Conservation (phyloP, 176 grass and related monocot genomes). For the Musa troglodytarum region DNA sequence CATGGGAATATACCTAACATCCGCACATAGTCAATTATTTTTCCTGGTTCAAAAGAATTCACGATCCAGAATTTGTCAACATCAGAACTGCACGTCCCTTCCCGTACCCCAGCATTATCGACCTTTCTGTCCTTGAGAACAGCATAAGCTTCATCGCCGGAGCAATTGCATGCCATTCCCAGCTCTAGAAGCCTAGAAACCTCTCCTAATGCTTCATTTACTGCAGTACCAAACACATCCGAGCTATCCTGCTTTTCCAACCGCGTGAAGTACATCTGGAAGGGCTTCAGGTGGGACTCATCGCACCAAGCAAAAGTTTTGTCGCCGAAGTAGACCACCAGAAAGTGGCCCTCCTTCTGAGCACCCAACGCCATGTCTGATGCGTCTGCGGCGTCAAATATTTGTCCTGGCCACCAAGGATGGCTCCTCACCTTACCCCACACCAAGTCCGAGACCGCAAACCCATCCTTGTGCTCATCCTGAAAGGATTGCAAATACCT, state of each 20-base stretch:
- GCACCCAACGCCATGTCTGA: slow-evolving; percentile 28
- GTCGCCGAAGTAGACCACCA: slow-evolving; percentile 69
- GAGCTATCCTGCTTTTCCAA: slow-evolving; percentile 35
- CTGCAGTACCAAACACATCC: slow-evolving; percentile 29
- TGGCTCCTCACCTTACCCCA: slow-evolving; percentile 57
- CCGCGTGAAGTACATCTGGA: slow-evolving; percentile 27
- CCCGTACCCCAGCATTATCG: slow-evolving; percentile 57
- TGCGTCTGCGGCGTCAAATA: slow-evolving; percentile 53
- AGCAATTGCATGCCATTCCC: slow-evolving; percentile 45
- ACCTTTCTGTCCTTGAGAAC: slow-evolving; percentile 1
- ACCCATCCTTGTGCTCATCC: slow-evolving; percentile 14
- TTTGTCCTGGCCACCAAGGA: slow-evolving; percentile 78
- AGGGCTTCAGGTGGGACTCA: slow-evolving; percentile 25
- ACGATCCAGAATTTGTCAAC: slow-evolving; percentile 40
- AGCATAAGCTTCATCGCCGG: neutral
- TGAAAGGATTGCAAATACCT: slow-evolving; percentile 23
- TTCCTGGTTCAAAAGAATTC: slow-evolving; percentile 27
- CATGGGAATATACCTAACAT: slow-evolving; percentile 41
- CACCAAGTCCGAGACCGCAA: slow-evolving; percentile 35
- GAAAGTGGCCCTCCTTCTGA: slow-evolving; percentile 13
- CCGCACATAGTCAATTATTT: slow-evolving; percentile 39
- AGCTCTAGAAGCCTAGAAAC: slow-evolving; percentile 30
- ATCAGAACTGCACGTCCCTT: slow-evolving; percentile 15
- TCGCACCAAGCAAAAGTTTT: slow-evolving; percentile 55
- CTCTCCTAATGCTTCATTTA: slow-evolving; percentile 48